Base-by-base conservation (phyloP, 208 protist species). In the Crithidia fasciculata region DNA sequence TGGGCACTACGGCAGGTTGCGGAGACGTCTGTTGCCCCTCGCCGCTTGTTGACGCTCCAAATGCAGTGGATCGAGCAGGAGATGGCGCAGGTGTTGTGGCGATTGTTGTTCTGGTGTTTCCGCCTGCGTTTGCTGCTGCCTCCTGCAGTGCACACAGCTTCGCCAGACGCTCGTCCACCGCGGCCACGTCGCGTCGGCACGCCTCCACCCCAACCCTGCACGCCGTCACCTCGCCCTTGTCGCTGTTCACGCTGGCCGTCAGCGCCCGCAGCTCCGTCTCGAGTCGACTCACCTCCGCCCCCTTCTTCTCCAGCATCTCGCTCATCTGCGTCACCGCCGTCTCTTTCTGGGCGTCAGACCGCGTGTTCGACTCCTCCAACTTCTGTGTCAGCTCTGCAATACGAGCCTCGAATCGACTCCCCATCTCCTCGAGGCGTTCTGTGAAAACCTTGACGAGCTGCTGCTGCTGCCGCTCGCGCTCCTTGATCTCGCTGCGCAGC, bases 381-480 rank as follows among this genome's bases (percentile, higher is more conserved):
- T 72, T 73, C 13, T 10, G 16, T n/a, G 71, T 59, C 54, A 71
- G 19, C 55, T 64, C 40, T 8, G 65, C 73, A 44, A 81, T 58
- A 55, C 65, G 55, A 2, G 55, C 53, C 58, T 75, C 62, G 45
- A 69, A 73, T 41, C 66, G 54, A n/a, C 47, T 68, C 37, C 82
- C 74, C n/a, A 94, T 72, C 18, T 89, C 57, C 40, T 69, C 62
- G 28, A 94, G 68, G 47, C 74, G 72, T 4, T 63, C 39, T 15
- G 73, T 87, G 44, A 79, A 71, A 37, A 83, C 90, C 61, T 93
- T 90, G n/a, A 93, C 83, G 63, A 95, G 85, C 69, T 90, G 67
- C 43, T 92, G 70, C 40, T 75, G 70, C 8, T 63, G 47, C 15
- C 70, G 70, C 60, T 75, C 70, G 50, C 59, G 16, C 19, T 62